Base-by-base conservation (phyloP, 164 flowering plant species). In the Aristolochia contorta region DNA sequence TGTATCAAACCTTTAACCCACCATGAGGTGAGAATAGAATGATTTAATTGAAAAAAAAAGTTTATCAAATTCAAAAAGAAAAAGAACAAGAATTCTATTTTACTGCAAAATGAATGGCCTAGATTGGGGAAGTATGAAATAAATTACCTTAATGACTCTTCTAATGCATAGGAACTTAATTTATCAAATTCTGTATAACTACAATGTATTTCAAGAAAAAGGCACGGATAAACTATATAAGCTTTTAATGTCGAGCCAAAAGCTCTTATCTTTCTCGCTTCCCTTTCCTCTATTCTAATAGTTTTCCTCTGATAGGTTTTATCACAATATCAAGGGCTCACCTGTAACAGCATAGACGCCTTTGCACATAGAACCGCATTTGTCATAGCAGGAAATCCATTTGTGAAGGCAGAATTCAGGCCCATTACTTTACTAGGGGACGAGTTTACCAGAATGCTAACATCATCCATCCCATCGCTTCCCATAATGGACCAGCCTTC, bases 291-390 rank as follows among this genome's bases (percentile, higher is more conserved):
- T 37, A 6, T 8, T 37, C 19, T 49, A 5, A 12, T 49, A 4
- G 53, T 49, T 49, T 49, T 0, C 15, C 53, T 49, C 15, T 5
- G 30, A 27, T 27, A 27, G 30, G 5, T 2, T 27, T 27, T 2
- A 5, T 12, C 22, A 18, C 53, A 12, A 16, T 49, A 18, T 49
- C 22, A 18, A 49, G 18, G 24, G 16, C 56, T 24, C 2, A 66
- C 99, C 93, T 91, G 97, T 57, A 94, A 72, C 57, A 94, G 93
- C 99, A 94, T 94, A 49, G 99, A 91, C 56, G 97, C 97, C 75
- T 83, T 88, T 23, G 99, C 99, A 77, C 99, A 94, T 56, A 94
- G 65, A 47, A 94, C 84, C 0, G 85, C 78, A 75, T 72, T 78
- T 73, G 75, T 77, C 66, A 85, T 75, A 25, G 86, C 67, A 32